Evolutionary conservation across 1,284 basidiomycete species (phyloP).

Genomic region (Omphalotus olearius): DNA sequence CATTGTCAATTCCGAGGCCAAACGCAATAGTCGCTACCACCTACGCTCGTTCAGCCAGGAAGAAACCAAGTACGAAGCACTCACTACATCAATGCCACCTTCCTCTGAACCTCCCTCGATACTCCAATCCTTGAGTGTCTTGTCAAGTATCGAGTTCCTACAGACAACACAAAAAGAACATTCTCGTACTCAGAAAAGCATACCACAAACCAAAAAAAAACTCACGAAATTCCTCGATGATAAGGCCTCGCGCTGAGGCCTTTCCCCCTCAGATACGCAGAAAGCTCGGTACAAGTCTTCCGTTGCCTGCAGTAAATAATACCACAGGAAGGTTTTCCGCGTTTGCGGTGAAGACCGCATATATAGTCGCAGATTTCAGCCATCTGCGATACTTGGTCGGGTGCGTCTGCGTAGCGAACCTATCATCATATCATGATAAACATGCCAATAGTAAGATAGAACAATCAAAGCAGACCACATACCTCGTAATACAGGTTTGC

Average conservation of each 20-base stretch:
- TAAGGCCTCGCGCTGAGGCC: conserved; percentile 74
- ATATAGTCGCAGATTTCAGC: conserved; percentile 69
- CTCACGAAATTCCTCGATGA: conserved; percentile 61
- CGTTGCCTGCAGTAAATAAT: conserved; percentile 78
- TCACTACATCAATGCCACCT: conserved; percentile 57
- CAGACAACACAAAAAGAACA: background rate
- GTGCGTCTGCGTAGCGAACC: conserved; percentile 59
- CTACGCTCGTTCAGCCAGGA: conserved; percentile 17
- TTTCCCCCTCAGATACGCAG: conserved; percentile 54
- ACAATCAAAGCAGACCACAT: background rate
- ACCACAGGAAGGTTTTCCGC: conserved; percentile 63
- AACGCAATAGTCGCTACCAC: conserved; percentile 69
- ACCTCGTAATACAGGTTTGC: conserved; percentile 82
- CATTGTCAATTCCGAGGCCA: conserved; percentile 87
- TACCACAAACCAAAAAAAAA: conserved; percentile 6
- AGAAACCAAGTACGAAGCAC: conserved; percentile 18
- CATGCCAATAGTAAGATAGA: background rate
- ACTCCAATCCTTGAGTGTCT: conserved; percentile 64
- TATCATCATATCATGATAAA: conserved; percentile 18
- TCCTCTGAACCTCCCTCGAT: conserved; percentile 43
- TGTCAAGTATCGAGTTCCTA: conserved; percentile 49
- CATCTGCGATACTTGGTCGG: conserved; percentile 49
- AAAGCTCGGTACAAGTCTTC: conserved; percentile 65
- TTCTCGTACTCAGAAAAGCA: background rate
- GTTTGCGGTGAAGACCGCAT: conserved; percentile 48